Evolutionary conservation across 2,329 filamentous ascomycete genomes (phyloP).

Genomic region (Trichoderma harzianum): DNA sequence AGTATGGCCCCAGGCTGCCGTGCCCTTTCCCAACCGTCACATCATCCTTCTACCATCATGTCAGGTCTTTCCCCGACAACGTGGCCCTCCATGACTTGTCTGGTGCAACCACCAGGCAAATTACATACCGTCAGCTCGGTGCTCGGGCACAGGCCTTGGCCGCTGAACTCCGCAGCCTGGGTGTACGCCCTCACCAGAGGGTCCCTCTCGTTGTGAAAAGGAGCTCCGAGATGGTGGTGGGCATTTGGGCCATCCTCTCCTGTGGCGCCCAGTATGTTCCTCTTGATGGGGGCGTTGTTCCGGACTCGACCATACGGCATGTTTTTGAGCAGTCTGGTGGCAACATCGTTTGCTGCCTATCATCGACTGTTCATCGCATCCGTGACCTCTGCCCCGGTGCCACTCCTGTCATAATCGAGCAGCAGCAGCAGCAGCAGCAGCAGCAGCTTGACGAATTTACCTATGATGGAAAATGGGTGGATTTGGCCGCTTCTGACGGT

Average conservation of each 20-base stretch:
- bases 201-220: constrained; percentile 55
- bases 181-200: constrained; percentile 43
- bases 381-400: constrained; percentile 25
- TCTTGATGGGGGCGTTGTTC: constrained; percentile 53
- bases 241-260: constrained; percentile 54
- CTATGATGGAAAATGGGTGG: constrained; percentile 24
- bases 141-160: constrained; percentile 41
- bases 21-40: constrained; percentile 39
- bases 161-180: constrained; percentile 35
- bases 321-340: constrained; percentile 47
- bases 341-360: constrained; percentile 46
- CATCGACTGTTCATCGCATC: constrained; percentile 35
- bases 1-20: constrained; percentile 19
- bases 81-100: constrained; percentile 40
- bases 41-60: constrained; percentile 38
- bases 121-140: constrained; percentile 47
- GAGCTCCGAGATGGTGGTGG: constrained; percentile 55
- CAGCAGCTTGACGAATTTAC: neutral
- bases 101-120: constrained; percentile 26
- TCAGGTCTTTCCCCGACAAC: constrained; percentile 34
- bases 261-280: constrained; percentile 59
- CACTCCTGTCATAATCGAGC: constrained; percentile 31
- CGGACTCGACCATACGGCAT: constrained; percentile 46
- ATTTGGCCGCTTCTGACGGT: constrained; percentile 34
- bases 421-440: constrained; percentile 25